Evolutionary conservation across 106 monocot genomes (phyloP), one percentile per base, ranked within the genome.

Genomic region (Dendrobium nobile): DNA sequence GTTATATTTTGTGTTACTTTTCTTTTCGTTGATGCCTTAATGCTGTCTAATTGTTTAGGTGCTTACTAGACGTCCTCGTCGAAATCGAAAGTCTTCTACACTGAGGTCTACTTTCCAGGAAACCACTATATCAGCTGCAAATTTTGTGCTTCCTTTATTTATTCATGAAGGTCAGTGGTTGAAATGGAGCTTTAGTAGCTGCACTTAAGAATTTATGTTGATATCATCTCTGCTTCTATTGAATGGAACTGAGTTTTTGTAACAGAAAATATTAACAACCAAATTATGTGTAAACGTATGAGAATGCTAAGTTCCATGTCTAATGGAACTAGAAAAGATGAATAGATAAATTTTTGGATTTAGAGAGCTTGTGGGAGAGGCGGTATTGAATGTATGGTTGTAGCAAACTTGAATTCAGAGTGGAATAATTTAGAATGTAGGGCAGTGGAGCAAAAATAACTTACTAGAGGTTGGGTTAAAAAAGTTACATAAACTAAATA

Each of bases 141-240:
- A 99, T 90, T 83, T 99, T 80, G 95, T 99, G 3, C 91, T 91
- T 80, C 98, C 98, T 20, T 74, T 99, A 59, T 99, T 99, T 88
- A 99, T 99, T 86, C 95, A 99, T 84, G 98, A 99, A 93, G 98
- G 98, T 90, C 76, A 8, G 65, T 26, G 15, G 33, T 77, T 16
- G 1, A 54, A 75, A 73, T 80, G 33, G 1, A 59, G 65, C 22
- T 68, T 82, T 67, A 41, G 33, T 6, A 55, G 26, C 20, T 55
- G 54, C 6, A 41, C 6, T 74, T 6, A 74, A 31, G n/a, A 44
- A 43, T 74, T 73, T 44, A 19, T 74, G 5, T 42, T 19, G 43
- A 3, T 74, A 43, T 42, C 28, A 28, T 43, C 8, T 42, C 8
- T 20, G 28, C n/a, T 74, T 44, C 43, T 33, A n/a, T 74, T 43